Base-by-base conservation (phyloP, 75 land plant species). In the Cryptomeria japonica region DNA sequence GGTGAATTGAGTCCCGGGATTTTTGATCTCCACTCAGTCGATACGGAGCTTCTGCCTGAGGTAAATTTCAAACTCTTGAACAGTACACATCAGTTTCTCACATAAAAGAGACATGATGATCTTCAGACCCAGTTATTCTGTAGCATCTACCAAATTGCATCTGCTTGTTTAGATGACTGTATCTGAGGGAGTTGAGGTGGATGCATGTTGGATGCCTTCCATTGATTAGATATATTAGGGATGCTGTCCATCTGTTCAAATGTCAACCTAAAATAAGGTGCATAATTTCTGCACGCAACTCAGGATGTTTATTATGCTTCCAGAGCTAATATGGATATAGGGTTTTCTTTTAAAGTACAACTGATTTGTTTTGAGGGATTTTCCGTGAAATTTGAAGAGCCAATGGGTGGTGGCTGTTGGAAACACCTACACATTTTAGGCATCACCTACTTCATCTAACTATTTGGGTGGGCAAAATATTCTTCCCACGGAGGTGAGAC, bases 21-120 rank as follows among this genome's bases (percentile, higher is more conserved):
- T 56, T 87, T 94, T 80, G 95, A 94, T 89, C 93, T 94, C 32
- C 95, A 94, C 77, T 90, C 93, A 3, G 83, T 93, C 70, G 95
- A 94, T 72, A 91, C 95, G 14, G 95, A 94, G 80, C 91, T 94
- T 13, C 73, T 94, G 5, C 84, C 95, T 16, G 94, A 94, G 88
- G 95, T 94, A 61, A 80, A 32, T 10, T 9, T 73, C 25, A 61
- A 19, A 61, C 22, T 5, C 28, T 61, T 22, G 13, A 61, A 28
- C 28, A 61, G 68, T 61, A 22, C 28, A 73, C 2, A 32, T 72
- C 76, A 32, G 76, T 32, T 73, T 31, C 32, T 10, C 36, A 73
- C 36, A 32, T 61, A 19, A 61, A 61, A 61, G 68, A 61, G 68
- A 61, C 25, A 19, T 4, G 68, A 61, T 61, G 5, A 5, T 61